Evolutionary conservation across 2,329 filamentous ascomycete genomes (phyloP).

Genomic region (Cordyceps pruinosa): DNA sequence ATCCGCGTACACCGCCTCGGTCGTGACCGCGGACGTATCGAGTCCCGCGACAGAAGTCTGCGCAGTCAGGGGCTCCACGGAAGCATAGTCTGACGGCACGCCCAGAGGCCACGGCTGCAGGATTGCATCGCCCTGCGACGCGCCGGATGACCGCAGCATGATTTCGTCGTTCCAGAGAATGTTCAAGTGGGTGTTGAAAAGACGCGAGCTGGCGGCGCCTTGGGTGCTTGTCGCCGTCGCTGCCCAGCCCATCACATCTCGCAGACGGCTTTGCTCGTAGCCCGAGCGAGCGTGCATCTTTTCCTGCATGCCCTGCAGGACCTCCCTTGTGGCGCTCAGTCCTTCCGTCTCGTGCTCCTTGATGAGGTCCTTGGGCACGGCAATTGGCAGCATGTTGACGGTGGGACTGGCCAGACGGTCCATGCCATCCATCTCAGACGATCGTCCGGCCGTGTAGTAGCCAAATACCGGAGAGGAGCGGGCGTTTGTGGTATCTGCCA

Average conservation of each 20-base stretch:
- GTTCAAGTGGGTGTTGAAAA: neutral
- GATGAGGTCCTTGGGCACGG: neutral
- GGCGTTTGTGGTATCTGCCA: neutral
- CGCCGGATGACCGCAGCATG: neutral
- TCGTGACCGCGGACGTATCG: neutral
- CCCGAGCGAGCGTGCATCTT: neutral
- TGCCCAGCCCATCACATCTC: neutral
- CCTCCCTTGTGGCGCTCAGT: neutral
- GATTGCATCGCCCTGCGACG: neutral
- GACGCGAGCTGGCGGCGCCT: neutral
- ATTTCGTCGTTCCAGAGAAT: slow-evolving; percentile 1
- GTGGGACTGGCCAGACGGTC: neutral
- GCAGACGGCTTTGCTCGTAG: slow-evolving; percentile 11
- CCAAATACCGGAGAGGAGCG: neutral
- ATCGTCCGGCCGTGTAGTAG: neutral
- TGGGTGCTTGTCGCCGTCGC: neutral
- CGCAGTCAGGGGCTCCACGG: neutral
- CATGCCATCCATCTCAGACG: neutral
- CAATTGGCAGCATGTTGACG: neutral
- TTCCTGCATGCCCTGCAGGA: slow-evolving; percentile 2
- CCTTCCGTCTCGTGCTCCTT: neutral
- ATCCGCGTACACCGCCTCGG: neutral
- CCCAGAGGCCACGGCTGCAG: neutral
- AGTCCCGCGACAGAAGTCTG: neutral
- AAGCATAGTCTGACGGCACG: slow-evolving; percentile 2